These are phyloP conservation scores for Cadophora gregata DNA, from an alignment of 2,329 filamentous ascomycete species.

Conservation along the genomic window DNA sequence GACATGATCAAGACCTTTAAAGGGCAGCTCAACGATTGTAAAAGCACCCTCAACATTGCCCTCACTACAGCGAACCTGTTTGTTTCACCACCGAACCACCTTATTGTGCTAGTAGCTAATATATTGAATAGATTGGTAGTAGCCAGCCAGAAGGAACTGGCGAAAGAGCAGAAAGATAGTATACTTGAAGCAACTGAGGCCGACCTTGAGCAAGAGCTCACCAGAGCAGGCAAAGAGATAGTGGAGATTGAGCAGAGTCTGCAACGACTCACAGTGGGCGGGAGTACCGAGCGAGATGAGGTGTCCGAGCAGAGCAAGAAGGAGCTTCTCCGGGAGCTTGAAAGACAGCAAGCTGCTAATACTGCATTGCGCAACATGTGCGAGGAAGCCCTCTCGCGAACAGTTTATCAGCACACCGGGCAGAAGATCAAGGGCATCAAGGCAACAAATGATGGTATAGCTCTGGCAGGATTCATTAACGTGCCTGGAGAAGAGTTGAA, in stretches of 20 bases:
- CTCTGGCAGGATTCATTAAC: not conserved
- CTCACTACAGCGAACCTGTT: not conserved
- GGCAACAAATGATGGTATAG: constrained; percentile 9
- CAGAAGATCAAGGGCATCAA: constrained; percentile 13
- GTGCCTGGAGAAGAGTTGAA: not conserved
- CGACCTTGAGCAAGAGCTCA: not conserved
- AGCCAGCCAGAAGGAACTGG: not conserved
- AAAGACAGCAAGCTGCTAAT: constrained; percentile 7
- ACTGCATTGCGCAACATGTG: constrained; percentile 5
- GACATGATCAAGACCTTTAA: not conserved
- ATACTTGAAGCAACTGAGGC: not conserved
- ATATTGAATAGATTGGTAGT: not conserved
- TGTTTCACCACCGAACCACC: not conserved
- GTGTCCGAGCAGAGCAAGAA: not conserved
- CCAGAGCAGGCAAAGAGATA: not conserved
- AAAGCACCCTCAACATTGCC: not conserved
- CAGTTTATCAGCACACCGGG: constrained; percentile 5
- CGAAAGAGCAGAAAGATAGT: not conserved
- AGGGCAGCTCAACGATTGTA: not conserved
- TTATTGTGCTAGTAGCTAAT: not conserved
- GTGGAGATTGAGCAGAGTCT: not conserved
- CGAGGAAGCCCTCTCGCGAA: constrained; percentile 6
- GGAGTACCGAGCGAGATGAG: not conserved
- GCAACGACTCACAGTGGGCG: not conserved
- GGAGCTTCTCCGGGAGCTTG: constrained; percentile 5